A percentile compares a stretch with the other conserved stretches of the same genome.
Conservation (phyloP, 2,329 filamentous ascomycete genomes). For the Neonectria faginata region DNA sequence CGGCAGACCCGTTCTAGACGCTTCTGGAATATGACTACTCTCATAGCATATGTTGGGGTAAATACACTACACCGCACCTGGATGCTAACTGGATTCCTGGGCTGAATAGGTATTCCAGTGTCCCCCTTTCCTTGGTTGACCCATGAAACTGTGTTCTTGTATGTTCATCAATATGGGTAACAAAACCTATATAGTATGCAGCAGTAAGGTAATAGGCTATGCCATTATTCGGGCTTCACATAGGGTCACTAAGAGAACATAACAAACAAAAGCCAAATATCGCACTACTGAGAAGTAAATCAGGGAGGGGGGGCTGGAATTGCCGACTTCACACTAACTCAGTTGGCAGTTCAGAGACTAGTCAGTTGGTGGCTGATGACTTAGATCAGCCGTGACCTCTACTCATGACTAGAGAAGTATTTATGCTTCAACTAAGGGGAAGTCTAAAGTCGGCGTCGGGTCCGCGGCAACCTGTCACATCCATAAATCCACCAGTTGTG, state of each 20-base stretch:
- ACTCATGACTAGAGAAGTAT: neutral
- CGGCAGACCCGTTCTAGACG: neutral
- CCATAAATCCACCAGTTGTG: neutral
- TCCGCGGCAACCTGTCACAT: neutral
- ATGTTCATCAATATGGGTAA: neutral
- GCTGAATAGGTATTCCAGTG: neutral
- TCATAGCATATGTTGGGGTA: neutral
- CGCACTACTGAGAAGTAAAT: neutral
- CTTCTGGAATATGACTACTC: neutral
- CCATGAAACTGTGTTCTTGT: neutral
- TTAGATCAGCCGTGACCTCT: neutral
- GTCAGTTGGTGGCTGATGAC: neutral
- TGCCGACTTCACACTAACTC: neutral
- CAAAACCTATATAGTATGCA: neutral
- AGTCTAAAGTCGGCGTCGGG: neutral
- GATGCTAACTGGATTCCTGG: neutral
- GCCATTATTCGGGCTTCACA: neutral
- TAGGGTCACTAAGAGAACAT: neutral
- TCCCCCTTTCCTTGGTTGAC: neutral
- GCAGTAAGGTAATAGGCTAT: neutral
- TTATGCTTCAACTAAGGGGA: neutral
- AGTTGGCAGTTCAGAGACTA: neutral
- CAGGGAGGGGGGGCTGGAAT: neutral
- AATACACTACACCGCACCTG: neutral
- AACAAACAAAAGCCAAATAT: neutral